Conservation (phyloP, 2,329 filamentous ascomycete genomes). For the Colletotrichum neosansevieriae region DNA sequence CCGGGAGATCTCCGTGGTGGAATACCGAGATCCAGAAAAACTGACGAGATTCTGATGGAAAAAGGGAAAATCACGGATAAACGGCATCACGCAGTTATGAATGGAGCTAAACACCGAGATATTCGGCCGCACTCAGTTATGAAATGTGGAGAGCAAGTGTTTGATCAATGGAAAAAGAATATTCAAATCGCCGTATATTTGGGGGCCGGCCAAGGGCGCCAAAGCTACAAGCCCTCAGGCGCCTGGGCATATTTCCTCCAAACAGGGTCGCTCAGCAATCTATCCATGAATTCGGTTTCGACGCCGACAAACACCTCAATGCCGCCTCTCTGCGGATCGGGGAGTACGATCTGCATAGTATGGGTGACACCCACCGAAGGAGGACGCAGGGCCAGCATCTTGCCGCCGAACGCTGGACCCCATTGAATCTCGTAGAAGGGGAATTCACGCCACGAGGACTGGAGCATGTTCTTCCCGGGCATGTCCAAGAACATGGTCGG, state of each 20-base stretch:
- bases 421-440: constrained; percentile 50
- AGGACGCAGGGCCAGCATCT: constrained; percentile 48
- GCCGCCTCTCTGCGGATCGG: constrained; percentile 48
- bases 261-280: constrained; percentile 47
- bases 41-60: neutral
- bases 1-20: constrained; percentile 35
- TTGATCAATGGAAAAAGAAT: too few species aligned
- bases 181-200: too few species aligned
- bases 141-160: too few species aligned
- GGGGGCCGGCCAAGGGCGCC: too few species aligned
- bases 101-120: too few species aligned
- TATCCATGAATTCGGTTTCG: constrained; percentile 46
- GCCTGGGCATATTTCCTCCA: constrained; percentile 33
- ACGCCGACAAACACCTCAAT: constrained; percentile 51
- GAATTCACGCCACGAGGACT: constrained; percentile 51
- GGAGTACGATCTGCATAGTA: constrained; percentile 49
- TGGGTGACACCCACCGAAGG: constrained; percentile 50
- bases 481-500: constrained; percentile 52
- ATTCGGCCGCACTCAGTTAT: too few species aligned
- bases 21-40: constrained; percentile 12
- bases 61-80: neutral
- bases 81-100: neutral
- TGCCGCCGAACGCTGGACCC: constrained; percentile 47
- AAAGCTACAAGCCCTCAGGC: neutral
- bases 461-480: constrained; percentile 49